Conservation (phyloP, 257 asterid species). For the Ballota nigra region DNA sequence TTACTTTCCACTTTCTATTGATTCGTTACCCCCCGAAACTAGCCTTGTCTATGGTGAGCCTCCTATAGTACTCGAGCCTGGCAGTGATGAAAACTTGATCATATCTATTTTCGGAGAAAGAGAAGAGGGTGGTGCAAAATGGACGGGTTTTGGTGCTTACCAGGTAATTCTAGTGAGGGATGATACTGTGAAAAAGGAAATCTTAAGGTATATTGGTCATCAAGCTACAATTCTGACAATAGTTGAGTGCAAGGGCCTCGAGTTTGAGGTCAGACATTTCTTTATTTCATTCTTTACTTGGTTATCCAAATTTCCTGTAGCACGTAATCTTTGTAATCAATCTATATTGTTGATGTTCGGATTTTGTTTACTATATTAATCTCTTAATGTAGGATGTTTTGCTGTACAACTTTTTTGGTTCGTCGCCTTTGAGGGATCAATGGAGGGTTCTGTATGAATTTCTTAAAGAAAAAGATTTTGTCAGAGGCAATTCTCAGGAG, state of each 20-base stretch:
- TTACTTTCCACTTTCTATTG: slow-evolving; percentile 57
- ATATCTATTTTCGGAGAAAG: slow-evolving; percentile 52
- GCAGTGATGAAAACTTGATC: slow-evolving; percentile 49
- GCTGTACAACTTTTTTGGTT: slow-evolving; percentile 61
- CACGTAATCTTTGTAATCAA: neutral
- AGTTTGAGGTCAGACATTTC: slow-evolving; percentile 47
- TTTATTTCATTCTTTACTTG: neutral
- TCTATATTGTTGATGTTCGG: neutral
- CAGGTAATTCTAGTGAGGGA: slow-evolving; percentile 64
- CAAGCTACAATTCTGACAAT: slow-evolving; percentile 61
- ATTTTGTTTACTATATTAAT: neutral
- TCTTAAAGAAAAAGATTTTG: slow-evolving; percentile 37
- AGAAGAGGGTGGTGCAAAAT: slow-evolving; percentile 30
- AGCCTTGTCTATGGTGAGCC: slow-evolving; percentile 63
- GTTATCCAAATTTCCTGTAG: no score
- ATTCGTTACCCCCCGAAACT: slow-evolving; percentile 48
- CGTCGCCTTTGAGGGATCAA: slow-evolving; percentile 51
- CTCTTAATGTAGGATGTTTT: slow-evolving; percentile 49
- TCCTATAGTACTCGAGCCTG: slow-evolving; percentile 52
- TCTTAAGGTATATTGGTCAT: slow-evolving; percentile 37
- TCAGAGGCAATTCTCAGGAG: slow-evolving; percentile 21
- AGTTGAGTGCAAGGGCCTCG: slow-evolving; percentile 69
- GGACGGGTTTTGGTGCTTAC: slow-evolving; percentile 66
- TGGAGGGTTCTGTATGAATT: slow-evolving; percentile 66
- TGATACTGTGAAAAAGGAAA: slow-evolving; percentile 41